Percentiles rank a stretch among this genome's conserved stretches.
Conservation (phyloP, 495 filamentous ascomycete genomes). For the Pseudoneurospora amorphoporcata region DNA sequence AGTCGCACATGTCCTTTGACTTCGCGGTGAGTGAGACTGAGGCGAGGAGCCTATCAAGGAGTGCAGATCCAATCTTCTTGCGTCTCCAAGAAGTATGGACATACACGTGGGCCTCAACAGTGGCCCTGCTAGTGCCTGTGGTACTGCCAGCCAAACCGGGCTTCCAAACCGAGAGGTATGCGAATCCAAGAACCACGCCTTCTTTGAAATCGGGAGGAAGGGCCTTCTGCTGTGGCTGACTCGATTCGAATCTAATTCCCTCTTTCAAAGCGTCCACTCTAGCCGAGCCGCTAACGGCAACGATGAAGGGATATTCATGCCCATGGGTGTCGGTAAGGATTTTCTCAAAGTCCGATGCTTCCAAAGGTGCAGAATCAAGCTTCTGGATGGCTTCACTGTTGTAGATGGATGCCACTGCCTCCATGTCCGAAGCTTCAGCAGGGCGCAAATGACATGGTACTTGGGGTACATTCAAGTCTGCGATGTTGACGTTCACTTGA, state of each 20-base stretch:
- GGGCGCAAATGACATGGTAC: constrained; percentile 26
- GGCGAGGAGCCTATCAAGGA: constrained; percentile 27
- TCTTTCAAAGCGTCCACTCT: not conserved
- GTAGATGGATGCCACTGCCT: constrained; percentile 22
- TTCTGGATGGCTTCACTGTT: constrained; percentile 28
- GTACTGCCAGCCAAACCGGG: constrained; percentile 13
- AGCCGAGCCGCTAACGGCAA: constrained; percentile 23
- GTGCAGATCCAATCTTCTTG: constrained; percentile 24
- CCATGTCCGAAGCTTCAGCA: constrained; percentile 20
- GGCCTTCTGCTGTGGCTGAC: not conserved
- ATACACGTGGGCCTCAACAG: constrained; percentile 23
- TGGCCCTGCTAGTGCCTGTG: constrained; percentile 12
- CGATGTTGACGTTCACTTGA: not conserved
- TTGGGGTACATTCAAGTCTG: constrained; percentile 9
- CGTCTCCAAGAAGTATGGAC: constrained; percentile 25
- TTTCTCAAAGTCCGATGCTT: constrained; percentile 5
- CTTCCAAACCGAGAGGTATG: constrained; percentile 18
- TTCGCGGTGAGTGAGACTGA: constrained; percentile 17
- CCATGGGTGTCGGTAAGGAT: constrained; percentile 12
- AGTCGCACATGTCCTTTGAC: constrained; percentile 16
- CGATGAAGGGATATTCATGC: constrained; percentile 30
- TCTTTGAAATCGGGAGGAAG: not conserved
- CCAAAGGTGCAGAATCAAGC: constrained; percentile 19
- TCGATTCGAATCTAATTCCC: not conserved
- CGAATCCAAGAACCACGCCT: constrained; percentile 27